Conservation (phyloP, 306 rosid genomes). For the Prunus padus region DNA sequence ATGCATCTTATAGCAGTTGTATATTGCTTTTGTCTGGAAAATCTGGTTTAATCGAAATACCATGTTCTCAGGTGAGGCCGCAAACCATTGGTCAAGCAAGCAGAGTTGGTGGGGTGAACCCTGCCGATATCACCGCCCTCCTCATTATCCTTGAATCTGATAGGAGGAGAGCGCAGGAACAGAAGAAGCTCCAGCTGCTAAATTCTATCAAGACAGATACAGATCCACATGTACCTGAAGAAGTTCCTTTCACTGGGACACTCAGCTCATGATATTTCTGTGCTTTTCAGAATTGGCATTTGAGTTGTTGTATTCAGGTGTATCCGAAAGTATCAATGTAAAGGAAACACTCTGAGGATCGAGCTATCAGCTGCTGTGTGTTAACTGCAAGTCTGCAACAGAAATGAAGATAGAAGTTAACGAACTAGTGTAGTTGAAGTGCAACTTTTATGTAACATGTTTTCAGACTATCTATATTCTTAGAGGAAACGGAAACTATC, state of each 20-base stretch:
- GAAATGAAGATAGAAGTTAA: not conserved
- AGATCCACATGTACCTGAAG: conserved; percentile 38
- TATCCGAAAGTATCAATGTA: not conserved
- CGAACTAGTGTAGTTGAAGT: not conserved
- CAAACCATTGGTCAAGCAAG: conserved; percentile 91
- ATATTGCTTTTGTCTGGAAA: not conserved
- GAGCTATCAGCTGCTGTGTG: not conserved
- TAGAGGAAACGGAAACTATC: not conserved
- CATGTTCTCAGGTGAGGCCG: conserved; percentile 53
- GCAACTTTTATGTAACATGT: not conserved
- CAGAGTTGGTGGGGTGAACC: conserved; percentile 98
- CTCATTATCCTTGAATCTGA: conserved; percentile 78
- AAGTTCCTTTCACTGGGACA: conserved; percentile 53
- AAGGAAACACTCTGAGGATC: not conserved
- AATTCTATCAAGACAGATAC: conserved; percentile 39
- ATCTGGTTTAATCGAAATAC: not conserved
- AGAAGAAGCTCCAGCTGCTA: conserved; percentile 53
- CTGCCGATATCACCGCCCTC: conserved; percentile 91
- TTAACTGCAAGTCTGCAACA: not conserved
- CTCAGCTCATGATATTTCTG: conserved; percentile 41
- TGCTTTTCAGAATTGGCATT: not conserved
- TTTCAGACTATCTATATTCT: not conserved
- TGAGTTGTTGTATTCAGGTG: conserved; percentile 1
- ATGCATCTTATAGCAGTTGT: not conserved
- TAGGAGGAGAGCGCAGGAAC: conserved; percentile 66